These are phyloP conservation scores for Jasminum sambac DNA, from an alignment of 257 asterid species.

Conservation along the genomic window DNA sequence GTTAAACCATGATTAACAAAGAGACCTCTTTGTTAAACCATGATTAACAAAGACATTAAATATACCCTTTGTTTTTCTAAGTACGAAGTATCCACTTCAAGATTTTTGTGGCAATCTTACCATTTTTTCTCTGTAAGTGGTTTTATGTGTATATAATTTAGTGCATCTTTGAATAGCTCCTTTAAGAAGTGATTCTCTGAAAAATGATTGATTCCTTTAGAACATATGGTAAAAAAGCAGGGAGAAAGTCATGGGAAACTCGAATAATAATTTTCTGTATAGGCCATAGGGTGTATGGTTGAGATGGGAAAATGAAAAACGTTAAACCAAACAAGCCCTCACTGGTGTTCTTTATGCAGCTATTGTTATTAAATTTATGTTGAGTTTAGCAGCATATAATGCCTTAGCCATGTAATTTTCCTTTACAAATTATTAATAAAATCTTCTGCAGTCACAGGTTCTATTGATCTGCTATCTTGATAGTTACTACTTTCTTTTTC, in stretches of 20 bases:
- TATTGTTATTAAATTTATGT: background rate
- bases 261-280: too few relatives aligned
- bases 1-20: conserved; percentile 9
- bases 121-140: background rate
- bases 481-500: conserved; percentile 7
- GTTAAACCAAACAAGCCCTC: too few relatives aligned
- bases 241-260: too few relatives aligned
- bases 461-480: conserved; percentile 2
- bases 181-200: too few relatives aligned
- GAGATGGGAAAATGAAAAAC: too few relatives aligned
- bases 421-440: conserved; percentile 10
- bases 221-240: too few relatives aligned
- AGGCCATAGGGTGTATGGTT: too few relatives aligned
- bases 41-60: conserved; percentile 11
- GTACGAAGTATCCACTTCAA: background rate
- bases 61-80: conserved; percentile 1
- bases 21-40: background rate
- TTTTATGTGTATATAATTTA: background rate
- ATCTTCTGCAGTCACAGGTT: conserved; percentile 2
- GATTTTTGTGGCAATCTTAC: background rate
- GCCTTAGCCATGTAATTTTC: background rate
- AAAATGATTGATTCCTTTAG: too few relatives aligned
- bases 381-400: conserved; percentile 13
- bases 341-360: background rate
- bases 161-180: too few relatives aligned